These are phyloP conservation scores for Leccinum boreale DNA, from an alignment of 768 basidiomycete species.

Conservation along the genomic window DNA sequence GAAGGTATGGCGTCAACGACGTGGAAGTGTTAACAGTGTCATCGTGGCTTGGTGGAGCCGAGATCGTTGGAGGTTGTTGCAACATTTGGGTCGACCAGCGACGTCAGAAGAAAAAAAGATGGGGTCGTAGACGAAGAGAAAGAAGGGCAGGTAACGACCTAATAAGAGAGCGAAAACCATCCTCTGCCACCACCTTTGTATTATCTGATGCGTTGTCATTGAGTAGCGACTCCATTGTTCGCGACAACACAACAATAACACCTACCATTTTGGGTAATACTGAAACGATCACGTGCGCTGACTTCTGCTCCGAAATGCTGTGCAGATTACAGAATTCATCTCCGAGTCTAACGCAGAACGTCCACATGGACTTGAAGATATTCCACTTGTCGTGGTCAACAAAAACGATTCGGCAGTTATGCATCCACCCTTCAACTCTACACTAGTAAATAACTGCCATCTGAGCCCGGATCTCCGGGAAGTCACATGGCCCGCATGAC, in stretches of 20 bases:
- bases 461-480: too few species aligned
- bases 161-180: conserved; percentile 12
- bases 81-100: conserved; percentile 40
- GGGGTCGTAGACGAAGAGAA: conserved; percentile 13
- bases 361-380: neutral
- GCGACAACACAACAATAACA: conserved; percentile 28
- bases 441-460: too few species aligned
- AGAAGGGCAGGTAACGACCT: conserved; percentile 10
- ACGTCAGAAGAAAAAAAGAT: conserved; percentile 21
- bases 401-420: neutral
- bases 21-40: conserved; percentile 37
- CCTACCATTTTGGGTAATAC: conserved; percentile 15
- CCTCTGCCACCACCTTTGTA: conserved; percentile 20
- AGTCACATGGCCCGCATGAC: neutral
- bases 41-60: conserved; percentile 54
- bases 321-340: neutral
- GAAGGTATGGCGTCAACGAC: conserved; percentile 76
- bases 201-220: conserved; percentile 5
- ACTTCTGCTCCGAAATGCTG: neutral
- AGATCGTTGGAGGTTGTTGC: conserved; percentile 22
- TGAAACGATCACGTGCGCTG: conserved; percentile 4
- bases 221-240: conserved; percentile 23
- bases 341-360: neutral
- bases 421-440: too few species aligned
- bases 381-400: neutral